A percentile compares a stretch with the other conserved stretches of the same genome.
Evolutionary conservation across 2,329 filamentous ascomycete genomes (phyloP).

Genomic region (Pezicula rhizophila): DNA sequence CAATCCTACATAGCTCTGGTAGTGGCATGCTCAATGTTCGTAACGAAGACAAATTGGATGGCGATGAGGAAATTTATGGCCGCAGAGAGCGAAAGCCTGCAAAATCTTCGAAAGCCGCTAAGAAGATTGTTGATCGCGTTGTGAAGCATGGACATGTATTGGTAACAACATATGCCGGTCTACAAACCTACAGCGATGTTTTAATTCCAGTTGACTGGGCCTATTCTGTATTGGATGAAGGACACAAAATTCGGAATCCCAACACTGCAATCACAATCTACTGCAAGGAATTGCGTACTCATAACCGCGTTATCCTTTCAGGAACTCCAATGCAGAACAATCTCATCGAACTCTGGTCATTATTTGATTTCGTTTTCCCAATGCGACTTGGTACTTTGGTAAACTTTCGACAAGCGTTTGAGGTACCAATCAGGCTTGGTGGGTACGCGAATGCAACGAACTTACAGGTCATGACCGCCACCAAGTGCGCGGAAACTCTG

Average conservation of each 20-base stretch:
- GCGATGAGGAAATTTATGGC: conserved; percentile 46
- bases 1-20: conserved; percentile 89
- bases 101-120: conserved; percentile 63
- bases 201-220: conserved; percentile 83
- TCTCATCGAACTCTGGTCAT: conserved; percentile 86
- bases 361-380: conserved; percentile 96
- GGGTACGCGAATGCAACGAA: conserved; percentile 95
- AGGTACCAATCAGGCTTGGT: conserved; percentile 86
- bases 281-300: conserved; percentile 87
- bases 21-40: conserved; percentile 89
- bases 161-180: conserved; percentile 89
- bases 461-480: conserved; percentile 87
- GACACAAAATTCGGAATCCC: conserved; percentile 96
- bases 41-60: conserved; percentile 53
- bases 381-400: conserved; percentile 91
- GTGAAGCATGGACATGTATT: conserved; percentile 82
- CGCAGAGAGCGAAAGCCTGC: conserved; percentile 33
- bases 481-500: conserved; percentile 86
- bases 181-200: conserved; percentile 85
- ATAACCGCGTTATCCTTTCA: conserved; percentile 86
- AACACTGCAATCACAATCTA: conserved; percentile 92
- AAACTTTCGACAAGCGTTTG: conserved; percentile 85
- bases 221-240: conserved; percentile 91
- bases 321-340: conserved; percentile 99
- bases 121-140: conserved; percentile 76